These are phyloP conservation scores for Leptographium radiaticola DNA, from an alignment of 2,329 filamentous ascomycete genomes.

Conservation along the genomic window DNA sequence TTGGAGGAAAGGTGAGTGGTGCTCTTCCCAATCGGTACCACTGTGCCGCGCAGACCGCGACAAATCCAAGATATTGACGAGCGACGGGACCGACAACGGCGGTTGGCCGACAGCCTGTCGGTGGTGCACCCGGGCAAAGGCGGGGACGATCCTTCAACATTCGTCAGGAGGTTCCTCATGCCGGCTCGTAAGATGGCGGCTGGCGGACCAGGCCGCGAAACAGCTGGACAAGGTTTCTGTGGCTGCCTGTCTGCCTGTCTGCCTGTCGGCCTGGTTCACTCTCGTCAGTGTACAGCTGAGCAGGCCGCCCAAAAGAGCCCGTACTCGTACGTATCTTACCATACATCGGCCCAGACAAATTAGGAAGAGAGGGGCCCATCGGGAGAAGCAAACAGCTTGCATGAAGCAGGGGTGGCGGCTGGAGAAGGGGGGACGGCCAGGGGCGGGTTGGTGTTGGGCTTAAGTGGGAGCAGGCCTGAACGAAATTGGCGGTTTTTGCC, in stretches of 20 bases:
- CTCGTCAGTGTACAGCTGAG: too few relatives aligned
- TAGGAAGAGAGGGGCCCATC: not conserved
- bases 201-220: too few relatives aligned
- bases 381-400: constrained; percentile 1
- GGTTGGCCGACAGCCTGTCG: too few relatives aligned
- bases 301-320: not conserved
- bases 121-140: too few relatives aligned
- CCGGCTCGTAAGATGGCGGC: not conserved
- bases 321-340: not conserved
- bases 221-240: too few relatives aligned
- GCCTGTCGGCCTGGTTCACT: too few relatives aligned
- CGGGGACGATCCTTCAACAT: not conserved
- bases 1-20: not conserved
- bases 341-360: not conserved
- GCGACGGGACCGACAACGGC: not conserved
- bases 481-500: not conserved
- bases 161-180: not conserved
- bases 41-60: not conserved
- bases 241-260: too few relatives aligned
- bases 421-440: not conserved
- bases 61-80: not conserved
- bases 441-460: not conserved
- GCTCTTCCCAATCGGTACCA: not conserved
- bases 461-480: not conserved
- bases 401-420: constrained; percentile 2